Evolutionary conservation across 352 stramenopile genomes (phyloP), one percentile per base, ranked within the genome.

Genomic region (Phytophthora idaei): DNA sequence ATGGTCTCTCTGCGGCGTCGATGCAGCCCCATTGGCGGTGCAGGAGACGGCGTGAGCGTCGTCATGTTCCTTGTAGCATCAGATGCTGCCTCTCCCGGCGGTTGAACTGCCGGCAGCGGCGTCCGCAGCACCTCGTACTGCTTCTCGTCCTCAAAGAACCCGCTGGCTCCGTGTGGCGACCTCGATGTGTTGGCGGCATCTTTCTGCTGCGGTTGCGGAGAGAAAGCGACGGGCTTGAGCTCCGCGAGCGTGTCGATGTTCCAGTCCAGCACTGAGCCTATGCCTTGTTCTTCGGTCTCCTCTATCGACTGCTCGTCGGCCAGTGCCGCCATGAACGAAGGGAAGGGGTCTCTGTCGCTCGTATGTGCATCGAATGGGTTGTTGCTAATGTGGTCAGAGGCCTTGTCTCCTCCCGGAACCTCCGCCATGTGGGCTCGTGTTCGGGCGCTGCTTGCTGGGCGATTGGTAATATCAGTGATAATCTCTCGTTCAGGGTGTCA

Each of bases 191-290:
- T 53, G 25, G n/a, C 29, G 25, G 46, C 47, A n/a, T 44, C 21
- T 67, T 75, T 76, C 55, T 87, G 82, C 48, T 74, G 63, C 11
- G 65, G 44, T 5, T 80, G 62, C 8, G 83, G 83, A n/a, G 83
- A 89, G 57, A 89, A 86, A 17, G 27, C 39, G 29, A 74, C 60
- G n/a, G 80, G 80, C 50, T 82, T 73, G 15, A 89, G 72, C 71
- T 85, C 81, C 6, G 83, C 83, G 39, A 90, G 78, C 34, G 75
- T 83, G 57, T 89, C 83, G 55, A 91, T 90, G 66, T 80, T 91
- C 83, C 83, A 91, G 70, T 88, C 57, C 34, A 85, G 47, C 36
- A 58, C 64, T 59, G 64, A 74, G 21, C 21, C 28, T 27, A 50
- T 31, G 48, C 31, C 51, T 17, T 64, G 41, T 6, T 57, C 28